Conservation (phyloP, 1,139 yeast genomes). For the Hyphopichia fennica region DNA sequence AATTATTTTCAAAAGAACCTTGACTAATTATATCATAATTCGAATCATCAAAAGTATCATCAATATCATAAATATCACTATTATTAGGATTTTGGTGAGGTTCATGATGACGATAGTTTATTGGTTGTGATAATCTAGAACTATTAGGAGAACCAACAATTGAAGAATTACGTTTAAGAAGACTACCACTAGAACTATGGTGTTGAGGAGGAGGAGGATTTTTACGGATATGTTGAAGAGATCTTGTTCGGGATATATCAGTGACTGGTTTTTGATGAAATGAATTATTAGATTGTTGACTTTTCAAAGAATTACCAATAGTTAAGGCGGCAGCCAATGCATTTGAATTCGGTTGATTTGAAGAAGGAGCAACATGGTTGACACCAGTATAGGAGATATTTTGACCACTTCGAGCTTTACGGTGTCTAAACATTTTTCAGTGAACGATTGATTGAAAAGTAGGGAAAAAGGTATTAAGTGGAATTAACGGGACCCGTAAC, state of each 20-base stretch:
- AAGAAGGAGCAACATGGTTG: constrained; percentile 32
- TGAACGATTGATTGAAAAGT: not conserved
- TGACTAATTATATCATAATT: constrained; percentile 26
- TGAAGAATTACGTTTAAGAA: constrained; percentile 15
- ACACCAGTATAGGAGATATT: constrained; percentile 49
- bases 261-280: not conserved
- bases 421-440: constrained; percentile 30
- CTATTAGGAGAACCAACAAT: not conserved
- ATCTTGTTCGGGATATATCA: constrained; percentile 4
- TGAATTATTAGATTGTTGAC: constrained; percentile 1
- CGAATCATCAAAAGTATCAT: constrained; percentile 30
- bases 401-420: constrained; percentile 31
- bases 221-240: constrained; percentile 2
- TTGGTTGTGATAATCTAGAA: constrained; percentile 13
- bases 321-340: constrained; percentile 51
- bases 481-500: too few species aligned
- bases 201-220: not conserved
- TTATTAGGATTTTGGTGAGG: constrained; percentile 3
- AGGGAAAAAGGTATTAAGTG: too few species aligned
- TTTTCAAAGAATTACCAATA: constrained; percentile 36
- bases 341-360: constrained; percentile 36
- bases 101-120: constrained; percentile 6
- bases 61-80: constrained; percentile 22
- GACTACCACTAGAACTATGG: constrained; percentile 9
- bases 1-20: constrained; percentile 23